Evolutionary conservation across 768 basidiomycete species (phyloP).

Genomic region (Psilocybe subaeruginosa): DNA sequence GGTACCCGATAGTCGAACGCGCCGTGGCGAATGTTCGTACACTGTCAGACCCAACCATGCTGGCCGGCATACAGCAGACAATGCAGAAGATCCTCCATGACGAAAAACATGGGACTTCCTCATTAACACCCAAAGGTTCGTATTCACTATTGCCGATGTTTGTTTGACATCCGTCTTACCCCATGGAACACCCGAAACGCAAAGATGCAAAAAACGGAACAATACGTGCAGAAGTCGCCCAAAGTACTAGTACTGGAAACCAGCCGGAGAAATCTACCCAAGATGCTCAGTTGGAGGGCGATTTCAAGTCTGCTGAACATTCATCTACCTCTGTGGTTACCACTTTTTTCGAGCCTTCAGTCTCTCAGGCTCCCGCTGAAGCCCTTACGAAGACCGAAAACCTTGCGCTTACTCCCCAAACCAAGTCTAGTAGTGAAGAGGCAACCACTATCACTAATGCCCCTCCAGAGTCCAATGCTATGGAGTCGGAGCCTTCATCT

Average conservation of each 20-base stretch:
- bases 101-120: slow-evolving; percentile 27
- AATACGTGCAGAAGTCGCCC: slow-evolving; percentile 4
- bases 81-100: slow-evolving; percentile 49
- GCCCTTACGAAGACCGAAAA: background rate
- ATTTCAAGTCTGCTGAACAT: background rate
- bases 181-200: background rate
- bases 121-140: slow-evolving; percentile 17
- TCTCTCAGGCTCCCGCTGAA: slow-evolving; percentile 1
- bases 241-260: slow-evolving; percentile 6
- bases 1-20: slow-evolving; percentile 70
- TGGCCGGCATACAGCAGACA: slow-evolving; percentile 42
- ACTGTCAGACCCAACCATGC: slow-evolving; percentile 51
- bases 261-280: slow-evolving; percentile 10
- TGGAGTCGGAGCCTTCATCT: slow-evolving; percentile 2
- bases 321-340: background rate
- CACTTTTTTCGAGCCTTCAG: background rate
- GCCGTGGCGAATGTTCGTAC: slow-evolving; percentile 54
- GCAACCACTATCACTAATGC: background rate
- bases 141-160: background rate
- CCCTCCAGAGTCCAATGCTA: slow-evolving; percentile 2
- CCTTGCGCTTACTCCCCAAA: background rate
- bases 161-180: slow-evolving; percentile 4
- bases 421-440: background rate
- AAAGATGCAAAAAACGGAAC: slow-evolving; percentile 3
- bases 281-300: slow-evolving; percentile 1